phyloP scores from a whole-genome alignment of 2,329 filamentous ascomycete species.

The Fusarium pseudoanthophilum region DNA sequence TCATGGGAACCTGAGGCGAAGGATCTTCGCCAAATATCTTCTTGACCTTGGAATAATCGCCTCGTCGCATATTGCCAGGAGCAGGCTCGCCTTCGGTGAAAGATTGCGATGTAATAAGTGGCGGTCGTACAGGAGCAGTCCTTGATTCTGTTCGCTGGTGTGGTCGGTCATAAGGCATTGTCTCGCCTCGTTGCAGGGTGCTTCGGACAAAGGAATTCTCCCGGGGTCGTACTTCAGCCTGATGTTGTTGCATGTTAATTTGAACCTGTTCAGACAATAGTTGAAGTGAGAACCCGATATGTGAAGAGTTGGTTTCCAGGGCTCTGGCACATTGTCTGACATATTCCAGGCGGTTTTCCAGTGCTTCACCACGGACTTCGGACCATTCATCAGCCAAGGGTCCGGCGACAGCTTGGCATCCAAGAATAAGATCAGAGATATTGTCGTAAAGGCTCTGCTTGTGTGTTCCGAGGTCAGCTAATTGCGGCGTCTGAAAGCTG shows the following conservation, averaged over 20 bases:
- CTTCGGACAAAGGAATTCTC: constrained; percentile 61
- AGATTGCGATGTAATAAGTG: constrained; percentile 67
- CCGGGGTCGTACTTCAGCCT: constrained; percentile 53
- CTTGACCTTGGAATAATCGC: constrained; percentile 71
- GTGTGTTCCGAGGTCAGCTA: constrained; percentile 87
- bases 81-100: constrained; percentile 70
- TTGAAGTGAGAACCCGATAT: constrained; percentile 88
- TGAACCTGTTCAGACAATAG: constrained; percentile 85
- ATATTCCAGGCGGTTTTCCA: constrained; percentile 86
- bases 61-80: constrained; percentile 65
- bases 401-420: constrained; percentile 90
- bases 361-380: constrained; percentile 86
- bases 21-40: constrained; percentile 75
- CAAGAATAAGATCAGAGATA: constrained; percentile 86
- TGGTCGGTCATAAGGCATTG: constrained; percentile 64
- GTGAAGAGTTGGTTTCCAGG: constrained; percentile 85
- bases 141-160: constrained; percentile 69
- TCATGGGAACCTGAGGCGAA: constrained; percentile 61
- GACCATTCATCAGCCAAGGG: constrained; percentile 96
- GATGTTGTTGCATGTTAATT: constrained; percentile 60
- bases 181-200: constrained; percentile 66
- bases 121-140: constrained; percentile 56
- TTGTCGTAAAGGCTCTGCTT: constrained; percentile 96
- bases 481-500: constrained; percentile 82
- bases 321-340: constrained; percentile 82